Evolutionary conservation across 805 yeast species (phyloP).

Genomic region (Wickerhamomyces xylosicus): DNA sequence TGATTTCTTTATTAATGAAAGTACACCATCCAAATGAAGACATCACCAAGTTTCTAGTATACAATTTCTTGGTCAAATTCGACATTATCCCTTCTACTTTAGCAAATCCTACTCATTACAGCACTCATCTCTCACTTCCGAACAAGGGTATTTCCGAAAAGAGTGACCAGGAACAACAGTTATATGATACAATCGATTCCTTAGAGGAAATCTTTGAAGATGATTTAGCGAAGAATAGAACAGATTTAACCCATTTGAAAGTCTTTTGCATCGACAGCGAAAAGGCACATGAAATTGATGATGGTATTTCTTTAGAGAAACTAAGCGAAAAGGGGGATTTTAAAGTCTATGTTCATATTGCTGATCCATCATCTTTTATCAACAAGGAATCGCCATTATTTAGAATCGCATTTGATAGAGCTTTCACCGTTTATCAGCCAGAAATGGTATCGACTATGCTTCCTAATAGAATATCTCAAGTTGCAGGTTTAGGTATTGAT

Average conservation of each 20-base stretch:
- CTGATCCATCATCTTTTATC: constrained; percentile 74
- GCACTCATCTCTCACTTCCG: constrained; percentile 36
- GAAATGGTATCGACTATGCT: constrained; percentile 59
- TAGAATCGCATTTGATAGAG: constrained; percentile 47
- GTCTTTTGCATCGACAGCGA: constrained; percentile 80
- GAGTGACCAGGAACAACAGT: constrained; percentile 33
- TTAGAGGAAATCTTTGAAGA: constrained; percentile 2
- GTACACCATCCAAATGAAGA: constrained; percentile 24
- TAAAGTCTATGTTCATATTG: constrained; percentile 61
- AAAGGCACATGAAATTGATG: constrained; percentile 85
- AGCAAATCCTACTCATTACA: constrained; percentile 43
- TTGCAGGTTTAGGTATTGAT: constrained; percentile 41
- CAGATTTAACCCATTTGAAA: constrained; percentile 32
- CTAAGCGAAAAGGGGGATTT: constrained; percentile 20
- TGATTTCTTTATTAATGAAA: constrained; percentile 30
- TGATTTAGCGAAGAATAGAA: constrained; percentile 21
- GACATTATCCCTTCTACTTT: constrained; percentile 12
- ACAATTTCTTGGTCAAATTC: constrained; percentile 32
- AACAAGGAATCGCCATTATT: constrained; percentile 25
- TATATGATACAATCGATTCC: constrained; percentile 25
- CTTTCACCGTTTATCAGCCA: constrained; percentile 66
- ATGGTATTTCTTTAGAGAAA: constrained; percentile 63
- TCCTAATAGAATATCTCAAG: constrained; percentile 42
- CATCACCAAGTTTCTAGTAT: constrained; percentile 43
- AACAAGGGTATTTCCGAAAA: constrained; percentile 29